Percentiles rank a stretch among this genome's conserved stretches.
Conservation (phyloP, 495 filamentous ascomycete genomes). For the Penicillium nucicola region DNA sequence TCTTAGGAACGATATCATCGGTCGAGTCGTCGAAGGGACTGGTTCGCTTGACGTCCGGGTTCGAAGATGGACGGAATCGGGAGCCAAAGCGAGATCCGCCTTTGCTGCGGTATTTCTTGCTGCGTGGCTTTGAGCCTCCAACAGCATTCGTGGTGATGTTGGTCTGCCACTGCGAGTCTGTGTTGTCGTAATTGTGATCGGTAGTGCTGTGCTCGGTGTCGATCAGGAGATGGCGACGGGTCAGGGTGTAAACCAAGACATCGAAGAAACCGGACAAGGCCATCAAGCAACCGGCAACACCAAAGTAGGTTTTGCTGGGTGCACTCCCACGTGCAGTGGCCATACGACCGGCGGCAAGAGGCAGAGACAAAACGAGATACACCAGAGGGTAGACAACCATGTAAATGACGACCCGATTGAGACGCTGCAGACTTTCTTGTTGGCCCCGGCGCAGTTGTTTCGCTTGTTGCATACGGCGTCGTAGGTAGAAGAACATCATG, state of each 20-base stretch:
- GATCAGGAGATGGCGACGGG: slow-evolving; percentile 35
- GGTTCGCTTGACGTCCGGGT: slow-evolving; percentile 19
- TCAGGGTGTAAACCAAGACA: slow-evolving; percentile 63
- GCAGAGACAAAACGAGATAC: slow-evolving; percentile 66
- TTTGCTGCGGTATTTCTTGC: slow-evolving; percentile 13
- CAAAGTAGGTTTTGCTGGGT: slow-evolving; percentile 56
- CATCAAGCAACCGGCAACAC: slow-evolving; percentile 65
- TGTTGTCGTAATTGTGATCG: slow-evolving; percentile 26
- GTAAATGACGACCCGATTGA: slow-evolving; percentile 53
- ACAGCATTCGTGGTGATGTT: slow-evolving; percentile 25
- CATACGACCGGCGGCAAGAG: slow-evolving; percentile 67
- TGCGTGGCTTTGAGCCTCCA: slow-evolving; percentile 1
- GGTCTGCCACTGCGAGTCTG: slow-evolving; percentile 29
- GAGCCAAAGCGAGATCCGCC: slow-evolving; percentile 20
- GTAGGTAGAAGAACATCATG: slow-evolving; percentile 59
- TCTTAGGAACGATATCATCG: slow-evolving; percentile 37
- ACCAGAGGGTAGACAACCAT: slow-evolving; percentile 74
- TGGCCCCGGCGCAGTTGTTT: slow-evolving; percentile 30
- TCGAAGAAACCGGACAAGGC: slow-evolving; percentile 69
- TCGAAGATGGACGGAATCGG: slow-evolving; percentile 20
- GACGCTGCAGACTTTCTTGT: slow-evolving; percentile 35
- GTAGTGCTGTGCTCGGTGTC: slow-evolving; percentile 35
- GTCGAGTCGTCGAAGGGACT: slow-evolving; percentile 34
- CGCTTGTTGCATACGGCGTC: slow-evolving; percentile 39
- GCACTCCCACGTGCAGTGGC: slow-evolving; percentile 50